A percentile compares a stretch with the other conserved stretches of the same genome.
phyloP scores from a whole-genome alignment of 2,329 filamentous ascomycete species.

The Chaetomium globosum region DNA sequence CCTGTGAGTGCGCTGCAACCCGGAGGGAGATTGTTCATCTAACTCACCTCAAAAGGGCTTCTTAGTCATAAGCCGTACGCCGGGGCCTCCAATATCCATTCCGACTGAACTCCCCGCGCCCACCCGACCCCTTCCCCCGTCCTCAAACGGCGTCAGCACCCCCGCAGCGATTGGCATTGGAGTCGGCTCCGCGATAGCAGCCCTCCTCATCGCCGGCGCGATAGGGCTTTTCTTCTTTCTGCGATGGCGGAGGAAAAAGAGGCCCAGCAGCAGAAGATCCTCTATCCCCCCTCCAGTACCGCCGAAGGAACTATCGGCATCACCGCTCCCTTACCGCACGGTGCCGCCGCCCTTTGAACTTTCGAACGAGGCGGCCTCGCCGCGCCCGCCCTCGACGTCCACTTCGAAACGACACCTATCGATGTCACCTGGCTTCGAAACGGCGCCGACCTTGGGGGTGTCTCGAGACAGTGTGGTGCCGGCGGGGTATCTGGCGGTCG shows the following conservation, averaged over 20 bases:
- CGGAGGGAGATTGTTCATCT: background rate
- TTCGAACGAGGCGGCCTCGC: conserved; percentile 28
- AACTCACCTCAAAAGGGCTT: conserved; percentile 12
- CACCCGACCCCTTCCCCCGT: conserved; percentile 10
- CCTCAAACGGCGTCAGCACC: conserved; percentile 31
- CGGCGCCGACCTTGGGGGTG: background rate
- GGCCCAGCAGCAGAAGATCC: background rate
- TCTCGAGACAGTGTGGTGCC: conserved; percentile 22
- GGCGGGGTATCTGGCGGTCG: conserved; percentile 19
- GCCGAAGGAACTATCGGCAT: conserved; percentile 29
- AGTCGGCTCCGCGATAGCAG: conserved; percentile 34
- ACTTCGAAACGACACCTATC: conserved; percentile 20
- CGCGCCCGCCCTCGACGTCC: conserved; percentile 11
- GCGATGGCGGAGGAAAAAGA: conserved; percentile 32
- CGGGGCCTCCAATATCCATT: conserved; percentile 10
- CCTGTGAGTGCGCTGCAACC: conserved; percentile 16
- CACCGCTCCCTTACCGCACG: conserved; percentile 17
- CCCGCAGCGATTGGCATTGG: conserved; percentile 37
- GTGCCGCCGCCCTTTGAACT: conserved; percentile 32
- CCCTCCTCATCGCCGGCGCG: conserved; percentile 30
- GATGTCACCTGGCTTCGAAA: conserved; percentile 8
- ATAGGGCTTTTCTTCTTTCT: conserved; percentile 34
- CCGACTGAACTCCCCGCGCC: conserved; percentile 23
- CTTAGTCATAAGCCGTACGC: conserved; percentile 10
- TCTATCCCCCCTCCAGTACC: conserved; percentile 30